These are phyloP conservation scores for Laguncularia racemosa DNA, from an alignment of 345 rosid species.

Conservation along the genomic window DNA sequence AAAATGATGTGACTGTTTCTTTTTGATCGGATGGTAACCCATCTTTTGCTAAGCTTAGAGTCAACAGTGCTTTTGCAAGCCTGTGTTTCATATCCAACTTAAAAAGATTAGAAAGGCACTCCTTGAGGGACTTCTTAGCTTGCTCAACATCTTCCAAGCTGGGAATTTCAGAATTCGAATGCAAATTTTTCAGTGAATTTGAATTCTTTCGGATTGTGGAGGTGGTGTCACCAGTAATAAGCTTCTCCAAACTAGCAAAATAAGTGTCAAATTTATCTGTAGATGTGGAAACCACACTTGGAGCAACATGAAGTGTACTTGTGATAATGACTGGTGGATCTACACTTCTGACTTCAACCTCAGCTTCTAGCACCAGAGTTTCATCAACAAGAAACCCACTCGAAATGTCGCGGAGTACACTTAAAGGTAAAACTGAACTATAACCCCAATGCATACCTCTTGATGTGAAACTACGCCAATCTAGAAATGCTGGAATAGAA, in stretches of 20 bases:
- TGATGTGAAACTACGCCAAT: neutral
- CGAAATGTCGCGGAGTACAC: neutral
- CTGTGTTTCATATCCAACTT: slow-evolving; percentile 1
- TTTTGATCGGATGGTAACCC: slow-evolving; percentile 5
- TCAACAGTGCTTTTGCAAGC: neutral
- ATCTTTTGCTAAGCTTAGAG: neutral
- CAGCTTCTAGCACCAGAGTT: neutral
- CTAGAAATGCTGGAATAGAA: too few species aligned
- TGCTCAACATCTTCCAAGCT: slow-evolving; percentile 4
- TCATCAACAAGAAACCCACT: slow-evolving; percentile 2
- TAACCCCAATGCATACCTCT: neutral
- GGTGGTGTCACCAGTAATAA: neutral
- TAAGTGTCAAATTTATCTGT: neutral
- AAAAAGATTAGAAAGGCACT: slow-evolving; percentile 5
- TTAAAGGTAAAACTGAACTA: neutral
- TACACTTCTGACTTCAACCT: neutral
- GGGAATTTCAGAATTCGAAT: neutral
- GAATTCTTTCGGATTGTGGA: neutral
- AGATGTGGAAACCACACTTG: too few species aligned
- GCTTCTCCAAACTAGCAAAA: neutral
- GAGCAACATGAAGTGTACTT: too few species aligned
- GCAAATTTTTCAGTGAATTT: neutral
- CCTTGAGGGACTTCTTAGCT: slow-evolving; percentile 3
- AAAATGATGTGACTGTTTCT: neutral
- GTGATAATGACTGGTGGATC: too few species aligned